Evolutionary conservation across 768 basidiomycete species (phyloP), one percentile per base, ranked within the genome.

Genomic region (Amanita exitialis): DNA sequence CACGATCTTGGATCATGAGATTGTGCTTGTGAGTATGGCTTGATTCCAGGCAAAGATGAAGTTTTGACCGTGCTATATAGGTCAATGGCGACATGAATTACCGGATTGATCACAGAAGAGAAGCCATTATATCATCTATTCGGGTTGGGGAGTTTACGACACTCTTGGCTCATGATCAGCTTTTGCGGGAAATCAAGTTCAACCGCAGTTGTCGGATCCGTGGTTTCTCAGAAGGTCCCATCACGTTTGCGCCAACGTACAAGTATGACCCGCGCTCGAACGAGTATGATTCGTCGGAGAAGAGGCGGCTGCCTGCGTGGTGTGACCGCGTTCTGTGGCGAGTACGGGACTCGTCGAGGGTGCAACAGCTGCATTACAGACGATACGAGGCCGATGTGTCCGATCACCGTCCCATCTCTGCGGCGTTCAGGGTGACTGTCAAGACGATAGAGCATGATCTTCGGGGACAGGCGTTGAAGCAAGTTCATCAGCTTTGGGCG

Each of bases 31-130:
- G 61, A 62, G 83, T 77, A 10, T 8, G 13, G 18, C 45, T 12
- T 52, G 23, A 23, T 21, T 21, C 7, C 41, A 0, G 12, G 20
- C 23, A 2, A 13, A 21, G 5, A 0, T 32, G 44, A 4, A 9
- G 23, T 52, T 12, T n/a, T 27, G 10, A 20, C 51, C 18, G 49
- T 54, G 28, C 16, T 20, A 1, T 39, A 7, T 52, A 91, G 89
- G 66, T 94, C 44, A 90, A 85, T 54, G 95, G 95, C 0, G 95
- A 98, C 65, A 76, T 99, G 69, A 99, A 99, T 67, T 99, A 97
- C 62, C 91, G 95, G 39, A 94, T 98, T 57, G 94, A 98, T 65
- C 83, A 88, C 59, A 82, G 92, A 1, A 77, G 95, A 21, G 94
- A 97, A 20, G 74, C 79, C 30, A 89, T 94, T 57, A 67, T 91